A percentile compares a stretch with the other conserved stretches of the same genome.
Evolutionary conservation across 2,329 filamentous ascomycete genomes (phyloP).

Genomic region (Laburnicola sp.): DNA sequence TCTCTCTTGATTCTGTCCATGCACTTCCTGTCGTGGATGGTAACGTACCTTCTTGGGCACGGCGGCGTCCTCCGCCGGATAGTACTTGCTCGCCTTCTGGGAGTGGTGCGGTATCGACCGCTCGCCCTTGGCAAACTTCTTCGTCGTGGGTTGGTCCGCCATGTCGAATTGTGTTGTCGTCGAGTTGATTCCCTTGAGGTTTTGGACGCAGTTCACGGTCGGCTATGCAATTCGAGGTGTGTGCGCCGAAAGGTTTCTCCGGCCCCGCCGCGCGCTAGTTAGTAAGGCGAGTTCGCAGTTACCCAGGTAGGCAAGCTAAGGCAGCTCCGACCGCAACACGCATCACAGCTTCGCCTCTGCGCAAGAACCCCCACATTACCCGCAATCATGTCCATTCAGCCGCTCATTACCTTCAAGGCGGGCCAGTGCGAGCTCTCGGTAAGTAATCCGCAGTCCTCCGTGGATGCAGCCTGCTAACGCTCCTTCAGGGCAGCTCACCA

Average conservation of each 20-base stretch:
- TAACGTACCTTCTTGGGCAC: conserved; percentile 90
- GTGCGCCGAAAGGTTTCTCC: conserved; percentile 5
- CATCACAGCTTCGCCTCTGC: conserved; percentile 22
- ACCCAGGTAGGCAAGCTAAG: conserved; percentile 6
- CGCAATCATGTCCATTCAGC: conserved; percentile 72
- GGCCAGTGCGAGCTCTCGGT: conserved; percentile 86
- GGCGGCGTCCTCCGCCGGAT: conserved; percentile 89
- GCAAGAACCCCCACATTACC: conserved; percentile 16
- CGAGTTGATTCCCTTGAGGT: conserved; percentile 30
- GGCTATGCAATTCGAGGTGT: neutral
- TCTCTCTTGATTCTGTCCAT: conserved; percentile 19
- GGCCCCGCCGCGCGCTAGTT: neutral
- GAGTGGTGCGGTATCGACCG: conserved; percentile 82
- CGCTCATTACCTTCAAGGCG: conserved; percentile 95
- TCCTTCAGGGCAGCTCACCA: conserved; percentile 27
- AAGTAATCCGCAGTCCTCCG: conserved; percentile 44
- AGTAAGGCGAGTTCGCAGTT: neutral
- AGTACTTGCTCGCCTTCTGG: conserved; percentile 99
- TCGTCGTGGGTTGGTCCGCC: conserved; percentile 66
- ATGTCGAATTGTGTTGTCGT: conserved; percentile 62
- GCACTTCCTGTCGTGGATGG: conserved; percentile 17
- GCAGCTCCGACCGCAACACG: conserved; percentile 19
- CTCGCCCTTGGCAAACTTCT: conserved; percentile 98
- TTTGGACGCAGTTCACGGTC: conserved; percentile 9
- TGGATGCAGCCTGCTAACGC: conserved; percentile 19